phyloP scores from a whole-genome alignment of 2,329 filamentous ascomycete species.

The Aspergillus sp. region DNA sequence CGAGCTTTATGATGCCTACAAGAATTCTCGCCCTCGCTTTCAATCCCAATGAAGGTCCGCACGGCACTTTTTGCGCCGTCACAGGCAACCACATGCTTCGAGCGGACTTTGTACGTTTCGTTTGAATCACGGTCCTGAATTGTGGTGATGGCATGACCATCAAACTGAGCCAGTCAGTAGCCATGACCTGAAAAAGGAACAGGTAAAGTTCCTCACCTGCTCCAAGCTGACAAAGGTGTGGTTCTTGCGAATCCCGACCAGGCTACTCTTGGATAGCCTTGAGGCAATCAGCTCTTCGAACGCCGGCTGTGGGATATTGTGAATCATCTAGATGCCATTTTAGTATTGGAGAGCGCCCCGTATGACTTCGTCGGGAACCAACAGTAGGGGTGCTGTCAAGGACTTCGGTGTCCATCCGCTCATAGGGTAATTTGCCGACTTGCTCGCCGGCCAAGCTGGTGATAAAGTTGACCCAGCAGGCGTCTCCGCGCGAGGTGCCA shows the following conservation, averaged over 20 bases:
- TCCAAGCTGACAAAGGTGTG: slow-evolving; percentile 32
- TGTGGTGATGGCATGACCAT: background rate
- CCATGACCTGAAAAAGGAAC: too few species aligned
- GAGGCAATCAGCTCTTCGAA: slow-evolving; percentile 38
- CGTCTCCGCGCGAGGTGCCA: too few species aligned
- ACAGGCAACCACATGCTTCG: slow-evolving; percentile 35
- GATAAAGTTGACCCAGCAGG: too few species aligned
- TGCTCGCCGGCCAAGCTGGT: too few species aligned
- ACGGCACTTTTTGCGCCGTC: slow-evolving; percentile 35
- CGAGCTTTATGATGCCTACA: slow-evolving; percentile 26
- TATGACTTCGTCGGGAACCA: too few species aligned
- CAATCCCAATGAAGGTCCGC: slow-evolving; percentile 30
- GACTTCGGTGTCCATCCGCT: too few species aligned
- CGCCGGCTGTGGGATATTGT: slow-evolving; percentile 42
- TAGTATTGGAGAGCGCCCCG: too few species aligned
- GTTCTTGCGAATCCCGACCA: slow-evolving; percentile 7
- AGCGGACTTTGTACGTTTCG: slow-evolving; percentile 11
- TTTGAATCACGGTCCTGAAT: background rate
- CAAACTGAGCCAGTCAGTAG: too few species aligned
- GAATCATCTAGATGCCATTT: slow-evolving; percentile 32
- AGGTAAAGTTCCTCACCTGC: slow-evolving; percentile 20
- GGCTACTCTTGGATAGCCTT: slow-evolving; percentile 10
- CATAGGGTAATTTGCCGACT: too few species aligned
- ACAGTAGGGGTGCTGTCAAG: too few species aligned
- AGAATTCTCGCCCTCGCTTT: slow-evolving; percentile 43